Evolutionary conservation across 2,329 filamentous ascomycete species (phyloP).

Genomic region (Trichothecium roseum): DNA sequence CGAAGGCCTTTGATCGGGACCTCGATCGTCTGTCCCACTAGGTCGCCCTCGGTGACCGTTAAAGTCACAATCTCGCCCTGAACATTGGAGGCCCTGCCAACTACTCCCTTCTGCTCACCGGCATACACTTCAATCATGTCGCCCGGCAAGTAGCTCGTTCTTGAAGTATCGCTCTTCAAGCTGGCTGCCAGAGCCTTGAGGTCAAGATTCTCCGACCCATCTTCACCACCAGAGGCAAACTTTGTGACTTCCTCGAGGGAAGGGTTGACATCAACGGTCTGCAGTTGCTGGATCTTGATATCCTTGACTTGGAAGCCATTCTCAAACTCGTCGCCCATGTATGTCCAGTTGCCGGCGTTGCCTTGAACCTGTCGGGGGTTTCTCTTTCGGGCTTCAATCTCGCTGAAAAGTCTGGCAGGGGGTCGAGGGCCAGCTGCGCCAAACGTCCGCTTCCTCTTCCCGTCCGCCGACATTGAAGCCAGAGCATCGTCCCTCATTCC

Average conservation of each 20-base stretch:
- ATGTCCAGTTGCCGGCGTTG: constrained; percentile 74
- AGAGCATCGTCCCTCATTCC: constrained; percentile 68
- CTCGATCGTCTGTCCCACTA: constrained; percentile 77
- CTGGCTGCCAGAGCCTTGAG: constrained; percentile 83
- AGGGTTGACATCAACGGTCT: constrained; percentile 85
- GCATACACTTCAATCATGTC: constrained; percentile 96
- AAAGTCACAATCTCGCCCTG: constrained; percentile 89
- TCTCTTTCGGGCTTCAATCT: constrained; percentile 82
- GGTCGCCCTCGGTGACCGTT: constrained; percentile 69
- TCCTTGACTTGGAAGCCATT: constrained; percentile 92
- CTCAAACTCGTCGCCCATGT: constrained; percentile 80
- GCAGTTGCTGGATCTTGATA: constrained; percentile 77
- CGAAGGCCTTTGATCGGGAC: constrained; percentile 86
- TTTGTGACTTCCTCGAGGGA: constrained; percentile 91
- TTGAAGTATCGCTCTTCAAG: constrained; percentile 71
- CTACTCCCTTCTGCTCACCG: constrained; percentile 86
- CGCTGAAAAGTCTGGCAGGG: constrained; percentile 84
- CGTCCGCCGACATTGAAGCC: constrained; percentile 36
- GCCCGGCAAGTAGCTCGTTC: constrained; percentile 79
- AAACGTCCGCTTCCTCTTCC: constrained; percentile 70
- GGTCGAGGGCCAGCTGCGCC: constrained; percentile 56
- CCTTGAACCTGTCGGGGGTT: constrained; percentile 53
- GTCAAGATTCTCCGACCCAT: constrained; percentile 89
- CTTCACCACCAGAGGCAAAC: constrained; percentile 79
- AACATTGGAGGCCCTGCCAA: constrained; percentile 76